Percentiles rank a stretch among this genome's conserved stretches.
These are phyloP conservation scores for Suhomyces yuchorum DNA, from an alignment of 1,139 yeast species.

Conservation along the genomic window DNA sequence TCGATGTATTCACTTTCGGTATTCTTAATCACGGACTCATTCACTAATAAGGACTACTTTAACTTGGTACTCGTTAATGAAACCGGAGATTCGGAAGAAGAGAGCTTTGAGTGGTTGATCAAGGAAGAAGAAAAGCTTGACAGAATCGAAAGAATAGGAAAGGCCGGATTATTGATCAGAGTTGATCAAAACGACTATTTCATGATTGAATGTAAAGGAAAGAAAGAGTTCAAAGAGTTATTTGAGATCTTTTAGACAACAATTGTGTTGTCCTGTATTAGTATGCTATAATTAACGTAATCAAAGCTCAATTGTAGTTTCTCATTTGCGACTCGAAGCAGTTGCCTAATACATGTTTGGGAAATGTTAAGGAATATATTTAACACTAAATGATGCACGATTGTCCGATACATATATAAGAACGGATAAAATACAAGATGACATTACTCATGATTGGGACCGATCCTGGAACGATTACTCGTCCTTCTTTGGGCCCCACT, in stretches of 20 bases:
- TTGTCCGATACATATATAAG: constrained; percentile 1
- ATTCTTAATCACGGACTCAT: constrained; percentile 30
- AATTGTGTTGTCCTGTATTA: constrained; percentile 3
- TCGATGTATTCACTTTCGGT: constrained; percentile 42
- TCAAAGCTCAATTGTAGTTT: not conserved
- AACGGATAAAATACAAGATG: constrained; percentile 7
- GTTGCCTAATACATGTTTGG: not conserved
- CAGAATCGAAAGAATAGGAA: constrained; percentile 44
- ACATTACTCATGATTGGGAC: constrained; percentile 3
- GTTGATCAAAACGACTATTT: constrained; percentile 33
- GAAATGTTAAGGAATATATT: constrained; percentile 1
- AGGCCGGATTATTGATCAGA: constrained; percentile 47
- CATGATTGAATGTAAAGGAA: constrained; percentile 53
- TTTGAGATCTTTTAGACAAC: constrained; percentile 30
- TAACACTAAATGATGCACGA: constrained; percentile 2
- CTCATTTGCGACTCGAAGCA: no score
- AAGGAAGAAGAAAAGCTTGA: constrained; percentile 33
- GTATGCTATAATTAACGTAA: not conserved
- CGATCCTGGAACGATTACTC: constrained; percentile 17
- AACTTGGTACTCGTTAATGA: constrained; percentile 29
- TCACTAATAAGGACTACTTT: constrained; percentile 31
- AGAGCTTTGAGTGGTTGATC: constrained; percentile 38
- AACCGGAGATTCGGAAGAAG: constrained; percentile 19
- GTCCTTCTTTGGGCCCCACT: constrained; percentile 80
- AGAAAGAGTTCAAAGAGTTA: constrained; percentile 42